Evolutionary conservation across 805 yeast species (phyloP), one percentile per base, ranked within the genome.

Genomic region (Teunomyces lycoperdinae): DNA sequence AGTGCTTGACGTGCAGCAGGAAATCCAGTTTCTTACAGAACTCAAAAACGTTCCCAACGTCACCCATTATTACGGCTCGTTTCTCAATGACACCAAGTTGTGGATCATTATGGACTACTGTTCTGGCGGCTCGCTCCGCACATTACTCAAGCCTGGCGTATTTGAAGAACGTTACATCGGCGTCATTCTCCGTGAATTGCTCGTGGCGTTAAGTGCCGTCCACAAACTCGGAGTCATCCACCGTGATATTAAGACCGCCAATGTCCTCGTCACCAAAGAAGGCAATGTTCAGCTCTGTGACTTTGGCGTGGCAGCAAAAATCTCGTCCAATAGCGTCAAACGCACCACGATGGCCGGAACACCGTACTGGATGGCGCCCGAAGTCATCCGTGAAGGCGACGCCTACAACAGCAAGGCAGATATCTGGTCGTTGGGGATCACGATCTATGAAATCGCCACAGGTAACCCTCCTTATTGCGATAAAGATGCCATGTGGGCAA

Each of bases 311-410:
- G 99, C 99, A 0, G 97, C 97, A 1, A 92, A 89, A 62, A 72
- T 91, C 39, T 81, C 95, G 2, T 77, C 91, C 32, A 78, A 84
- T 33, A 81, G 83, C 14, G 64, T 84, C 41, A 89, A 90, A 62
- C 76, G 99, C 57, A 87, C 92, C 31, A 94, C 99, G 0, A 90
- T 95, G 81, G 98, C 96, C 0, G 96, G 96, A 6, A 87, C 96
- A 0, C 95, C 95, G 0, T 94, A 90, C 63, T 94, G 99, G 99
- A 94, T 94, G 99, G 97, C 99, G 0, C 99, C 99, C 0, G 99
- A 92, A 65, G 99, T 92, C 29, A 92, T 92, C 34, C 79, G 88
- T 70, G 97, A 92, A 65, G 96, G 95, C 35, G 87, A 85, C 11
- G 78, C 85, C 7, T 87, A 94, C 73, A 96, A 88, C 64, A 80